These are phyloP conservation scores for Inga leiocalycina DNA, from an alignment of 306 rosid species.

Conservation along the genomic window DNA sequence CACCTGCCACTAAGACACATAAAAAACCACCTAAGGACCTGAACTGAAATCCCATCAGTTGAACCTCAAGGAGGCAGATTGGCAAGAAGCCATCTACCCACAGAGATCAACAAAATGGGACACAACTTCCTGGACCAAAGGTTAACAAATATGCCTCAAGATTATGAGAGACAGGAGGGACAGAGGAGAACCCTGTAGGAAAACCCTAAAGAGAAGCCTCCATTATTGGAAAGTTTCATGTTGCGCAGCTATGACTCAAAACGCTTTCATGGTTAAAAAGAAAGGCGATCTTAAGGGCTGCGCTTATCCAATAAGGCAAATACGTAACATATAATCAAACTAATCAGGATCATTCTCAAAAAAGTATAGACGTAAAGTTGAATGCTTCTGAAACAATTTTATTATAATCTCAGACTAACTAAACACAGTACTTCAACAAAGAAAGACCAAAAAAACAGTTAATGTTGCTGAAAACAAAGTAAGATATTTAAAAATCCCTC, in stretches of 20 bases:
- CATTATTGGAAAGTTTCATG: constrained; percentile 25
- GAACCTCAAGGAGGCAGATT: constrained; percentile 31
- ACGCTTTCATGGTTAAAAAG: constrained; percentile 66
- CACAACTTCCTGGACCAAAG: constrained; percentile 30
- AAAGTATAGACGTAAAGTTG: too few species aligned
- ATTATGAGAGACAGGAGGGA: constrained; percentile 41
- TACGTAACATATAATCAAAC: too few species aligned
- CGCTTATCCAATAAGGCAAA: constrained; percentile 40
- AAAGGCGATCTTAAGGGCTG: constrained; percentile 33
- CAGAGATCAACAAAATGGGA: constrained; percentile 22
- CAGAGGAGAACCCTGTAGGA: constrained; percentile 51
- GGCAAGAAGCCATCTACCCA: constrained; percentile 33
- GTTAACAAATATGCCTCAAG: constrained; percentile 43
- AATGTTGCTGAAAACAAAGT: too few species aligned
- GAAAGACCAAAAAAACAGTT: too few species aligned
- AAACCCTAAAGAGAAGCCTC: constrained; percentile 70
- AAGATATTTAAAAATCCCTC: too few species aligned
- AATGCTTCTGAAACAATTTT: neutral
- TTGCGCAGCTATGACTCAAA: constrained; percentile 89
- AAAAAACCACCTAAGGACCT: constrained; percentile 36
- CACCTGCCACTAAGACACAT: constrained; percentile 48
- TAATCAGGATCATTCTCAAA: too few species aligned
- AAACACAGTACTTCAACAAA: neutral
- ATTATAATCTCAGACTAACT: neutral
- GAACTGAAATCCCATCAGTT: constrained; percentile 38